Percentiles rank a stretch among this genome's conserved stretches.
These are phyloP conservation scores for Solanum chacoense DNA, from an alignment of 305 asterid species.

Conservation along the genomic window DNA sequence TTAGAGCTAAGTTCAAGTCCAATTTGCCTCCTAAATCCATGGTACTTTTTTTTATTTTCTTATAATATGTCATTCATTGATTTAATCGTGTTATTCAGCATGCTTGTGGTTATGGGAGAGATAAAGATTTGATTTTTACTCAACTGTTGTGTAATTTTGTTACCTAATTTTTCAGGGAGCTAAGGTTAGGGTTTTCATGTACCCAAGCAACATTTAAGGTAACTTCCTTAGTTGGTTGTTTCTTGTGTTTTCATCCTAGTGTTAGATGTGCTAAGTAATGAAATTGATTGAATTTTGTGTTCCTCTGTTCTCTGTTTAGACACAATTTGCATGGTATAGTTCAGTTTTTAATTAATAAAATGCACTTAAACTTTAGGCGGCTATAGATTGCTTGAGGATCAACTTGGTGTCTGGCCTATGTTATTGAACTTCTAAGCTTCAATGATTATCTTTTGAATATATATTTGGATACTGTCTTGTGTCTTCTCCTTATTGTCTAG, in stretches of 20 bases:
- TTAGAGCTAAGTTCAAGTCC: conserved; percentile 24
- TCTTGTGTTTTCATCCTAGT: not conserved
- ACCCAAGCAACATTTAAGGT: conserved; percentile 16
- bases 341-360: not conserved
- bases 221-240: not conserved
- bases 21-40: conserved; percentile 24
- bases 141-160: not conserved
- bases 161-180: not conserved
- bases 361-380: too few species aligned
- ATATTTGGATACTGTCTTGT: not conserved
- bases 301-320: not conserved
- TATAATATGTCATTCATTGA: not conserved
- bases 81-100: not conserved
- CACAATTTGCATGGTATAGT: not conserved
- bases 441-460: not conserved
- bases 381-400: too few species aligned
- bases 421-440: not conserved
- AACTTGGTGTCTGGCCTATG: not conserved
- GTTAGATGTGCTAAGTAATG: not conserved
- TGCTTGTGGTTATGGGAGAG: not conserved
- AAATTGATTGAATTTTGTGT: not conserved
- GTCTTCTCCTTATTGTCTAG: not conserved
- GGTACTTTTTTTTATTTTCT: not conserved
- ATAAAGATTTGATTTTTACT: not conserved
- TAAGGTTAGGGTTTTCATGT: conserved; percentile 13